Percentiles rank a stretch among this genome's conserved stretches.
Conservation (phyloP, 176 grass and related monocot species). For the Triticum dicoccoides region DNA sequence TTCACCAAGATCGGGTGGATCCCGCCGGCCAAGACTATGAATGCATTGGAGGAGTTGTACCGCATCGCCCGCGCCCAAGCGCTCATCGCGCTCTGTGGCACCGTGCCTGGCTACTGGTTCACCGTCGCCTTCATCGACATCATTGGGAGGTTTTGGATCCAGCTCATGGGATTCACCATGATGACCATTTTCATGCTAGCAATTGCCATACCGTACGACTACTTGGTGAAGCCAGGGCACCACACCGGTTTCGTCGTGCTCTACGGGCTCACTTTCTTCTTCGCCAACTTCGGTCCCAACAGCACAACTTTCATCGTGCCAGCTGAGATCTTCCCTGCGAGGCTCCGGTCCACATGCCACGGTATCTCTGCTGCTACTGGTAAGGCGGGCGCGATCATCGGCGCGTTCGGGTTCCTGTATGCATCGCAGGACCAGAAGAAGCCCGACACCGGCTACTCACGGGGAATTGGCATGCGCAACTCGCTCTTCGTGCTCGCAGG, state of each 20-base stretch:
- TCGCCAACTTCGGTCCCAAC: constrained; percentile 78
- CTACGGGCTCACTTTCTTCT: constrained; percentile 70
- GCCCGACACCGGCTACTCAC: constrained; percentile 37
- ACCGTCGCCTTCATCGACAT: constrained; percentile 69
- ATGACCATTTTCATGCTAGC: constrained; percentile 85
- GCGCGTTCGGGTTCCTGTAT: constrained; percentile 47
- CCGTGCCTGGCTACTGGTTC: constrained; percentile 87
- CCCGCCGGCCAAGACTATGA: constrained; percentile 56
- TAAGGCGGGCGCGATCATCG: constrained; percentile 49
- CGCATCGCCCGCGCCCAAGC: constrained; percentile 62
- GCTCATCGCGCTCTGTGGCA: constrained; percentile 74
- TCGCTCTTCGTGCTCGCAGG: constrained; percentile 61
- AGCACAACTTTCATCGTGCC: constrained; percentile 68
- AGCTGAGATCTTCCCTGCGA: constrained; percentile 54
- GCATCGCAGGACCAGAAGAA: constrained; percentile 43
- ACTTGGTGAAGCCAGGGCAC: constrained; percentile 41
- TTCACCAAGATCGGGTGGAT: constrained; percentile 78
- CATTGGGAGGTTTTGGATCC: constrained; percentile 72
- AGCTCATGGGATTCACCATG: constrained; percentile 65
- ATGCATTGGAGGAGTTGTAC: constrained; percentile 71
- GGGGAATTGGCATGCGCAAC: constrained; percentile 59
- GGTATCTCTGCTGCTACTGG: constrained; percentile 43
- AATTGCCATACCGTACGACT: constrained; percentile 49
- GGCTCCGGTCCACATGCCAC: constrained; percentile 55
- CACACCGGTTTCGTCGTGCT: constrained; percentile 45